Evolutionary conservation across 768 basidiomycete species (phyloP), one percentile per base, ranked within the genome.

Genomic region (Leccinum sublutescens): DNA sequence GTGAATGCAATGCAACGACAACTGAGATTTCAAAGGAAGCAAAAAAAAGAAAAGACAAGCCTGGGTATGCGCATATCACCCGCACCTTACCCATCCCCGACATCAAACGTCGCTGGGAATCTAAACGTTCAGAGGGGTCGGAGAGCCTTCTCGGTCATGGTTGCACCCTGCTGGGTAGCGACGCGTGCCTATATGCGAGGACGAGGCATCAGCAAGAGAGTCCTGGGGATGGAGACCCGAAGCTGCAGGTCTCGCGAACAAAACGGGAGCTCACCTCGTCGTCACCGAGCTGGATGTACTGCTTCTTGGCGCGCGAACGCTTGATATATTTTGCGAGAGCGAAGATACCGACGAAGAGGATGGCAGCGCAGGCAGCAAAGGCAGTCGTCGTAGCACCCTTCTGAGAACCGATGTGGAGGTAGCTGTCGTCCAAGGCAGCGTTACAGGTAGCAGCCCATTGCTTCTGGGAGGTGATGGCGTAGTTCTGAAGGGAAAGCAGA

Each of bases 391-490:
- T 72, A 6, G 66, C 68, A 58, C 74, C 72, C 38, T 66, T 57
- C 31, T 75, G 62, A 27, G 73, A 66, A 23, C 62, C 68, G 49
- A 78, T 69, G 61, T 71, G 72, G 60, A 70, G 65, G 62, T 67
- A 70, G 2, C 67, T 67, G 64, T 75, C 72, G 19, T 72, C 59
- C 63, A 68, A 64, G 50, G 67, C 63, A 47, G 66, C 53, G 51
- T 74, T 71, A 69, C 80, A 82, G 27, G 71, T 71, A 27, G 75
- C 72, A 53, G 75, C 75, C 80, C 80, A 81, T 50, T 82, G 71
- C 65, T 72, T 67, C 69, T 78, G 78, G 47, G 74, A 75, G 56
- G 73, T 70, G 66, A 81, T 77, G 48, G 79, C 77, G 27, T 79
- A 78, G 72, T 76, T 76, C 80, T 80, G 57, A 29, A 14, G 12